A percentile compares a stretch with the other conserved stretches of the same genome.
These are phyloP conservation scores for Pestalotiopsis sp. DNA, from an alignment of 2,329 filamentous ascomycete genomes.

Conservation along the genomic window DNA sequence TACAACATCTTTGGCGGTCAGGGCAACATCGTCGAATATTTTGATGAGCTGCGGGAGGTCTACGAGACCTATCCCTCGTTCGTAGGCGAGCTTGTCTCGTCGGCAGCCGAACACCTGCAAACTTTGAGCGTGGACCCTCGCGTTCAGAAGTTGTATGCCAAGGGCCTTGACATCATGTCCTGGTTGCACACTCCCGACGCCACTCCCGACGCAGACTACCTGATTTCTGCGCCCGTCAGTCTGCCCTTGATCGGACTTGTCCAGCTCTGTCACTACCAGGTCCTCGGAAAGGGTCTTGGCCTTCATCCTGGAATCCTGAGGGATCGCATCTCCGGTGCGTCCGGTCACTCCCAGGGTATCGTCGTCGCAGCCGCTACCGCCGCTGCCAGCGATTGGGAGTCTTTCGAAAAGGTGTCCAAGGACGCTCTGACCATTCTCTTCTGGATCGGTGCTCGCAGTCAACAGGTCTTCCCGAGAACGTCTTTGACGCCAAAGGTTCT, in stretches of 20 bases:
- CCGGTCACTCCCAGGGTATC: conserved; percentile 95
- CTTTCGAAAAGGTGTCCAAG: conserved; percentile 78
- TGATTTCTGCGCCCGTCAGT: conserved; percentile 93
- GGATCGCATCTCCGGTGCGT: conserved; percentile 82
- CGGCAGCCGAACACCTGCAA: conserved; percentile 86
- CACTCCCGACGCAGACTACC: conserved; percentile 91
- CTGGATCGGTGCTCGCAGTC: conserved; percentile 97
- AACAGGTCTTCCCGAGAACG: conserved; percentile 95
- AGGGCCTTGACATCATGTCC: conserved; percentile 91
- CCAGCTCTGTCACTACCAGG: conserved; percentile 92
- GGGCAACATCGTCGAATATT: conserved; percentile 99
- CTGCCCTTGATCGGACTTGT: conserved; percentile 95
- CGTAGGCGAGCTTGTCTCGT: conserved; percentile 80
- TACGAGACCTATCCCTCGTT: conserved; percentile 91
- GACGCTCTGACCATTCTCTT: conserved; percentile 91
- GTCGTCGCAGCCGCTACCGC: conserved; percentile 92
- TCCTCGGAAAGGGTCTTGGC: conserved; percentile 90
- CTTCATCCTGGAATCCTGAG: conserved; percentile 87
- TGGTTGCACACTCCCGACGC: conserved; percentile 90
- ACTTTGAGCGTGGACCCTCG: conserved; percentile 79
- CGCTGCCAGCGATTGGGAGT: conserved; percentile 90
- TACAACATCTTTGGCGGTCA: conserved; percentile 97
- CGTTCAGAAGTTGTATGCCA: conserved; percentile 94
- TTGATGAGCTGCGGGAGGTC: conserved; percentile 92
- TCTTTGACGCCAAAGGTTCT: conserved; percentile 89